A percentile compares a stretch with the other conserved stretches of the same genome.
Conservation (phyloP, 495 filamentous ascomycete genomes). For the Podospora appendiculata region DNA sequence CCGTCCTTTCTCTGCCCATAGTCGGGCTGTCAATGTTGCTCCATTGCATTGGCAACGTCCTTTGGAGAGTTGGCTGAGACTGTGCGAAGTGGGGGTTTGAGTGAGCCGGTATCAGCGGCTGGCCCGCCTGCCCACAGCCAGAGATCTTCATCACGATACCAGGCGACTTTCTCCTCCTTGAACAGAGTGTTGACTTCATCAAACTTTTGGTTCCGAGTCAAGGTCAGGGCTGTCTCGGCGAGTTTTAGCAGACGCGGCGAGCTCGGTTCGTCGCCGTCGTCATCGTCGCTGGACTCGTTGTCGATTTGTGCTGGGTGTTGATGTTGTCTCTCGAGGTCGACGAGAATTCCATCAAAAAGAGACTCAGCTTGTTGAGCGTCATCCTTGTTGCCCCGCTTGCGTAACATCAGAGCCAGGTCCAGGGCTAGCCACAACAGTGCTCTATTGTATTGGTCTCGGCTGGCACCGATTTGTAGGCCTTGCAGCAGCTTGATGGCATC, state of each 20-base stretch:
- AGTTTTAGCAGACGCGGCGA: background rate
- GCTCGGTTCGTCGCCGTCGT: background rate
- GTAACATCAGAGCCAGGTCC: slow-evolving; percentile 4
- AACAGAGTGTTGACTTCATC: background rate
- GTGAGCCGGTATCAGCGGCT: background rate
- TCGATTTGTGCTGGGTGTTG: background rate
- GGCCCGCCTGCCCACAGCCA: background rate
- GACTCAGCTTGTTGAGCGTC: background rate
- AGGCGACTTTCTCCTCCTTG: background rate
- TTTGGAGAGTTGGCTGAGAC: too few species aligned
- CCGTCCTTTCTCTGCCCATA: too few species aligned
- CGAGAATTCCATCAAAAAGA: slow-evolving; percentile 1
- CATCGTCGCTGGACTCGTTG: background rate
- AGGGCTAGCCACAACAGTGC: slow-evolving; percentile 2
- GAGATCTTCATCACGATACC: background rate
- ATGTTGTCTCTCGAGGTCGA: background rate
- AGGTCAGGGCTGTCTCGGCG: background rate
- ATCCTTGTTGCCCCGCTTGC: background rate
- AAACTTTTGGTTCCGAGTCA: background rate
- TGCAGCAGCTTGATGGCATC: slow-evolving; percentile 3
- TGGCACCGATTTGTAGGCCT: background rate
- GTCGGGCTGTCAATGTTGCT: too few species aligned
- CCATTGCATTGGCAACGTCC: too few species aligned
- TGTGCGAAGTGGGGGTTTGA: background rate
- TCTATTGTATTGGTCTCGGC: slow-evolving; percentile 1